phyloP scores from a whole-genome alignment of 306 rosid species.

The Lathyrus sativus region DNA sequence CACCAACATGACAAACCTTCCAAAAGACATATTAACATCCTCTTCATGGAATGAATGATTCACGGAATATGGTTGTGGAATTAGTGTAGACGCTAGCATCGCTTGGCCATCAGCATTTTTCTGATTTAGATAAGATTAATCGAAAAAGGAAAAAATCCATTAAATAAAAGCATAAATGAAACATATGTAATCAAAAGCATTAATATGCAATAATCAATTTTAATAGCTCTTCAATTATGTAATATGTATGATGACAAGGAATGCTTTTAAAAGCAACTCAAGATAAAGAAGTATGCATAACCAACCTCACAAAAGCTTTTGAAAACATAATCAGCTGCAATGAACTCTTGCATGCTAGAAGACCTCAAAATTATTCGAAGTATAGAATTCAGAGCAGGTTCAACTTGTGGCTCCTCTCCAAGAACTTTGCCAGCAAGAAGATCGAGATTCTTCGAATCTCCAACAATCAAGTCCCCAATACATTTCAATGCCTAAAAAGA shows the following conservation, averaged over 20 bases:
- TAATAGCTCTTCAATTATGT: not conserved
- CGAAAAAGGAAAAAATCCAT: not conserved
- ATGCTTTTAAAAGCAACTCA: slow-evolving; percentile 14
- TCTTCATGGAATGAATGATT: slow-evolving; percentile 71
- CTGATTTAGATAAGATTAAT: slow-evolving; percentile 53
- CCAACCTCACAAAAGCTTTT: slow-evolving; percentile 92
- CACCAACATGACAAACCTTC: slow-evolving; percentile 67
- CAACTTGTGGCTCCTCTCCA: slow-evolving; percentile 79
- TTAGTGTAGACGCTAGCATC: slow-evolving; percentile 89
- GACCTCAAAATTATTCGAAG: slow-evolving; percentile 83
- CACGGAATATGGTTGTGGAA: slow-evolving; percentile 83
- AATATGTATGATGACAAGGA: slow-evolving; percentile 25
- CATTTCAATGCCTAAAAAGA: slow-evolving; percentile 72
- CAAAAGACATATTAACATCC: slow-evolving; percentile 92
- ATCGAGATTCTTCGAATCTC: slow-evolving; percentile 77
- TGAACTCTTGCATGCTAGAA: slow-evolving; percentile 79
- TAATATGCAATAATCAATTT: slow-evolving; percentile 7
- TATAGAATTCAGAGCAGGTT: slow-evolving; percentile 85
- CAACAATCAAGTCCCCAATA: slow-evolving; percentile 77
- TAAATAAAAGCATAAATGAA: slow-evolving; percentile 10
- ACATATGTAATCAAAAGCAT: slow-evolving; percentile 29
- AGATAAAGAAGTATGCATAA: slow-evolving; percentile 19
- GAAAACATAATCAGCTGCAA: slow-evolving; percentile 87
- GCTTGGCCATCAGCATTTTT: slow-evolving; percentile 79
- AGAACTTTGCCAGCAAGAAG: slow-evolving; percentile 78